Conservation (phyloP, 768 basidiomycete genomes). For the Hypholoma sublateritium region DNA sequence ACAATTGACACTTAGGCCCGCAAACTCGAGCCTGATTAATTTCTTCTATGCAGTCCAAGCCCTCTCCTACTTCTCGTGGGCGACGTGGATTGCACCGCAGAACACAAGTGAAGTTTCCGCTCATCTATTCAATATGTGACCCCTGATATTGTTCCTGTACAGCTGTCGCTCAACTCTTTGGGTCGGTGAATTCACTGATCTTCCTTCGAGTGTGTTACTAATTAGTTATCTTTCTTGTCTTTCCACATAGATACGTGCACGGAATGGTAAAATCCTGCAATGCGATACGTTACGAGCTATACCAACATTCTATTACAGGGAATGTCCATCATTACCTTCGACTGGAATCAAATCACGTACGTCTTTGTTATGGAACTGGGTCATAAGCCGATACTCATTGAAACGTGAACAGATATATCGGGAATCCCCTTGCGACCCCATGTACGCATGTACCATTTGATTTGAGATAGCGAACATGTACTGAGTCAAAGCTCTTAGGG, state of each 20-base stretch:
- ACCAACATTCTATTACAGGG: conserved; percentile 37
- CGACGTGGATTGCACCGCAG: conserved; percentile 52
- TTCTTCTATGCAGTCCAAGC: conserved; percentile 35
- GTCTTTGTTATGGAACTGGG: conserved; percentile 8
- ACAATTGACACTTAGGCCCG: background rate
- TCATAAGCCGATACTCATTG: background rate
- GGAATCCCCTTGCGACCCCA: conserved; percentile 53
- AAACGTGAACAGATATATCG: conserved; percentile 33
- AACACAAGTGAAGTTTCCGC: conserved; percentile 37
- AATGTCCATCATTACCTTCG: conserved; percentile 49
- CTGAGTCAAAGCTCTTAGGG: conserved; percentile 31
- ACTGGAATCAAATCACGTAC: conserved; percentile 63
- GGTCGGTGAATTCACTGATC: conserved; percentile 25
- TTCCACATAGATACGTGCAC: conserved; percentile 32
- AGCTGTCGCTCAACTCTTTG: conserved; percentile 48
- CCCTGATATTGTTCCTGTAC: conserved; percentile 2
- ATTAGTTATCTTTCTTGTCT: background rate
- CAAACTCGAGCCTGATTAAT: background rate
- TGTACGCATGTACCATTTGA: conserved; percentile 22
- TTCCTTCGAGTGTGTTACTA: background rate
- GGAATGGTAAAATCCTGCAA: conserved; percentile 43
- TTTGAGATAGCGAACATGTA: background rate
- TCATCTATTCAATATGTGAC: background rate
- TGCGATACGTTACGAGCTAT: conserved; percentile 28
- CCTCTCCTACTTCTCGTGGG: conserved; percentile 59